Evolutionary conservation across 208 protist species (phyloP).

Genomic region (Leishmania major): DNA sequence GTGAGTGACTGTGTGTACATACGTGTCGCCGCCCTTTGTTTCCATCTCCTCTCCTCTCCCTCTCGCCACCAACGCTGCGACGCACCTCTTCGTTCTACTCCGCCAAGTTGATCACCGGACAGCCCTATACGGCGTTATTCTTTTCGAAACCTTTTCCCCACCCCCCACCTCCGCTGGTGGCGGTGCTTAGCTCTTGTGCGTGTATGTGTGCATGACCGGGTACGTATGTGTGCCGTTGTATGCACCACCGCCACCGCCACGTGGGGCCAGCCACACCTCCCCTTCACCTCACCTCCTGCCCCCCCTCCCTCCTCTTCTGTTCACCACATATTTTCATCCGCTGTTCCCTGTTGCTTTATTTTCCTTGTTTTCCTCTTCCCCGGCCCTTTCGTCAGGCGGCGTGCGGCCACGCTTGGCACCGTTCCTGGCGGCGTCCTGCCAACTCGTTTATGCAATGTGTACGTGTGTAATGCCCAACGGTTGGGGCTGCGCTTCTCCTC

Average conservation of each 20-base stretch:
- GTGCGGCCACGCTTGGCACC: neutral
- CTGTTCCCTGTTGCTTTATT: neutral
- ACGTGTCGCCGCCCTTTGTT: neutral
- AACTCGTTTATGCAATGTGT: neutral
- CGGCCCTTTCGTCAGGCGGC: neutral
- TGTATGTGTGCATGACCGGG: neutral
- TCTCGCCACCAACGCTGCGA: neutral
- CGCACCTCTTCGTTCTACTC: neutral
- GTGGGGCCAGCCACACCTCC: neutral
- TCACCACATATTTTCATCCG: neutral
- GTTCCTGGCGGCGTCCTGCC: neutral
- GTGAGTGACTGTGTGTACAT: neutral
- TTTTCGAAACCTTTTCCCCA: neutral
- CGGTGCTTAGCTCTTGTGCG: neutral
- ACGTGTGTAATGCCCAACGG: neutral
- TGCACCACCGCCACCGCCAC: neutral
- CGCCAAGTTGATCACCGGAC: neutral
- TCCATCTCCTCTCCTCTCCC: neutral
- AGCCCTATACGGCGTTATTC: neutral
- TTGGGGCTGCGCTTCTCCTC: too few species aligned
- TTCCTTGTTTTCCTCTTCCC: neutral
- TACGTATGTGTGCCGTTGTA: neutral
- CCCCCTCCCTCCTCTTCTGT: neutral
- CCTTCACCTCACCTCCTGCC: neutral
- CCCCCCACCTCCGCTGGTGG: neutral